A percentile compares a stretch with the other conserved stretches of the same genome.
Conservation (phyloP, 2,329 filamentous ascomycete genomes). For the Penicillium digitatum region DNA sequence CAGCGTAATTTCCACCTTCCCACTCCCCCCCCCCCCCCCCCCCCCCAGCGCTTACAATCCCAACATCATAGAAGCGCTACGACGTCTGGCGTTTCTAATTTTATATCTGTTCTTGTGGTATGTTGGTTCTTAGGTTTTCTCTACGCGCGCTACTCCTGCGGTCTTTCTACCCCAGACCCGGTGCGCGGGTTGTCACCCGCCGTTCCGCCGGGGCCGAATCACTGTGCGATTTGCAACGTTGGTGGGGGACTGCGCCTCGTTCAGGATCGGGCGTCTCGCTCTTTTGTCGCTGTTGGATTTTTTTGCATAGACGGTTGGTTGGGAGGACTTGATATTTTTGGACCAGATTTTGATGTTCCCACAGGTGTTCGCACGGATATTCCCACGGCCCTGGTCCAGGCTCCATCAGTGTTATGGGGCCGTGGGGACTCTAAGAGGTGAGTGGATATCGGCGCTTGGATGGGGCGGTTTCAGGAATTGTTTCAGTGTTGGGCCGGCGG, state of each 20-base stretch:
- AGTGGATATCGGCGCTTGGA: background rate
- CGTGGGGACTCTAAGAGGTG: background rate
- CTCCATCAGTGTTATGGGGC: background rate
- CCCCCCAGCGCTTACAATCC: constrained; percentile 17
- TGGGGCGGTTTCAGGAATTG: constrained; percentile 9
- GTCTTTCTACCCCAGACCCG: background rate
- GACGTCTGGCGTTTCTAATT: background rate
- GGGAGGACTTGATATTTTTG: background rate
- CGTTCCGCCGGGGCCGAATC: background rate
- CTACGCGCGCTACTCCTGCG: background rate
- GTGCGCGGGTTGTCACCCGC: background rate
- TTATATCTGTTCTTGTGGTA: too few relatives aligned
- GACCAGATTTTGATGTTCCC: background rate
- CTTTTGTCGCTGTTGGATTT: background rate
- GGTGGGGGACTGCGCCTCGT: background rate
- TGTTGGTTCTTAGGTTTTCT: constrained; percentile 1
- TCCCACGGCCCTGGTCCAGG: background rate
- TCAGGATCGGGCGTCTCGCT: background rate
- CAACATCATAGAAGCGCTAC: constrained; percentile 1
- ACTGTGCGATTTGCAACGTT: background rate
- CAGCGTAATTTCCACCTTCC: background rate
- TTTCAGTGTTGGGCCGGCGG: constrained; percentile 10
- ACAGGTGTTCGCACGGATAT: background rate
- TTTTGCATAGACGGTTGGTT: background rate
- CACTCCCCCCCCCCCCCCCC: constrained; percentile 4